Base-by-base conservation (phyloP, 805 yeast species). In the Candida xyloterini region DNA sequence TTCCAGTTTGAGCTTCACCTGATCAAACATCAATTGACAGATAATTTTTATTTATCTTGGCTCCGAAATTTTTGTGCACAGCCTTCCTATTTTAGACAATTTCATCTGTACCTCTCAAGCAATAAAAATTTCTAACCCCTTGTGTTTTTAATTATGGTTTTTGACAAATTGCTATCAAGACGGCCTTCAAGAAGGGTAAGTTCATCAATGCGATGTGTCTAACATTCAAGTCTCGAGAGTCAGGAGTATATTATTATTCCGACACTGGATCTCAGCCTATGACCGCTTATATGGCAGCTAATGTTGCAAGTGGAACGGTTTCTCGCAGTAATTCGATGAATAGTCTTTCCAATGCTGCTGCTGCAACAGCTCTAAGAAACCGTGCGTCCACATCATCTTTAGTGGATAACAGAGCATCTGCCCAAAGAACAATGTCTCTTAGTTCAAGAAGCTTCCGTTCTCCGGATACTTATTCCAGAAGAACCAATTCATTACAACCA, bases 381-480 rank as follows among this genome's bases (percentile, higher is more conserved):
- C 57, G 53, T 27, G 42, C 51, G 14, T 47, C 56, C 6, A 33
- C 38, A n/a, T 29, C 48, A 18, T 31, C 22, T 13, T n/a, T 43
- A 28, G 31, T 14, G 5, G 33, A 16, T 18, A 23, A 24, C 33
- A 24, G 57, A 50, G 15, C 13, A 21, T 25, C 35, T 7, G 40
- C 35, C 9, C 40, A 37, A 5, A 10, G 67, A 11, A 43, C 65
- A 7, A 60, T 61, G 63, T 62, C 66, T 10, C 46, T 62, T 22
- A 60, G 59, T 30, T 55, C 59, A 3, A 42, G 65, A 32, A 52
- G 53, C 25, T 53, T 59, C 22, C 50, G 63, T 39, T 27, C 43
- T 16, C 57, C 57, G 10, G 43, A 13, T 7, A 35, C 18, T 22
- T 42, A 30, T 35, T 33, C 14, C 20, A 29, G 59, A 29, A 46